These are phyloP conservation scores for Thalassiosira oceanica DNA, from an alignment of 352 stramenopile species.

Conservation along the genomic window DNA sequence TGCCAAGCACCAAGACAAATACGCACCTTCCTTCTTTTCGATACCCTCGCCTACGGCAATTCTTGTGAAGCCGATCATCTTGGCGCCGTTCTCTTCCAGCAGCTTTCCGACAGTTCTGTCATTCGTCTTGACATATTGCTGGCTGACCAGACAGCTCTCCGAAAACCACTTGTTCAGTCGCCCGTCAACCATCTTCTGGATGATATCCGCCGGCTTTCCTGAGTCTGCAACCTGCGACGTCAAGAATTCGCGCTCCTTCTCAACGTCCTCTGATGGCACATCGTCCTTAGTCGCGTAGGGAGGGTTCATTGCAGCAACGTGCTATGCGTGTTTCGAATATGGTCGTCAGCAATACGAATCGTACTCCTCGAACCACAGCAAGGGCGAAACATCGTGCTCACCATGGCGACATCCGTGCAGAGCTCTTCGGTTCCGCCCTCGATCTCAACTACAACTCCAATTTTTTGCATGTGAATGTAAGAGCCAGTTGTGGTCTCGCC, in stretches of 20 bases:
- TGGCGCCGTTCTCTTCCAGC: constrained; percentile 69
- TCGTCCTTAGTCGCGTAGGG: constrained; percentile 85
- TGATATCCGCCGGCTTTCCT: constrained; percentile 88
- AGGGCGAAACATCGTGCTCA: no score
- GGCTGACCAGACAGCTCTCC: constrained; percentile 89
- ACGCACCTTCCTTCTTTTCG: constrained; percentile 77
- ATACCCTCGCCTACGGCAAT: constrained; percentile 75
- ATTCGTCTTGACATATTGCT: constrained; percentile 78
- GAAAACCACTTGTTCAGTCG: constrained; percentile 90
- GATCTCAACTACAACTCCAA: constrained; percentile 88
- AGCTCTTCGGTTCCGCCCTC: constrained; percentile 83
- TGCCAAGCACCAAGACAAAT: no score
- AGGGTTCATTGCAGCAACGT: constrained; percentile 90
- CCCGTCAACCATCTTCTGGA: constrained; percentile 92
- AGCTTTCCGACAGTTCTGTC: constrained; percentile 72
- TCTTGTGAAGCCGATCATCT: constrained; percentile 74
- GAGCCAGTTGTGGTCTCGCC: constrained; percentile 54
- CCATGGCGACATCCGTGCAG: constrained; percentile 89
- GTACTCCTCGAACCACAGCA: no score
- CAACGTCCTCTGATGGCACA: constrained; percentile 85
- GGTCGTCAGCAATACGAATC: no score
- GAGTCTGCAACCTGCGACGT: constrained; percentile 83
- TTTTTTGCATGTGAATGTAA: constrained; percentile 82
- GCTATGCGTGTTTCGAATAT: no score
- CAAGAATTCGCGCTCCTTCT: constrained; percentile 88